A percentile compares a stretch with the other conserved stretches of the same genome.
These are phyloP conservation scores for Skeletonema marinoi DNA, from an alignment of 108 stramenopile genomes.

Conservation along the genomic window DNA sequence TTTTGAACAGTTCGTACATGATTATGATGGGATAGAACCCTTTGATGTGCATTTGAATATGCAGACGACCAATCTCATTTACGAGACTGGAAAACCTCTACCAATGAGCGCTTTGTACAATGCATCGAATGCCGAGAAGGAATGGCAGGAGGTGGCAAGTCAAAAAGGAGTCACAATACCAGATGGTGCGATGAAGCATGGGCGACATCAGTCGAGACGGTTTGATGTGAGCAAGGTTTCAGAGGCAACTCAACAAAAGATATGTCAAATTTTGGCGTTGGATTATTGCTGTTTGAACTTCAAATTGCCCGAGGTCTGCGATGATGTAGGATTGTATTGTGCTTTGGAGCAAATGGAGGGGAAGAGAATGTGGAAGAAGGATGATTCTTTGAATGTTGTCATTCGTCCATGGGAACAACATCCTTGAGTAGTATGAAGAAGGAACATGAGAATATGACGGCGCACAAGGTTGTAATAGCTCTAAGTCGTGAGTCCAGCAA, in stretches of 20 bases:
- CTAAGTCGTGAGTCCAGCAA: too few species aligned
- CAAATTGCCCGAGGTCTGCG: conserved; percentile 36
- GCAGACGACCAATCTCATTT: conserved; percentile 33
- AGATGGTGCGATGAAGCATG: conserved; percentile 20
- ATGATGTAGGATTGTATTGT: conserved; percentile 26
- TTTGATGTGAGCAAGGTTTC: conserved; percentile 35
- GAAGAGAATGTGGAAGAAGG: neutral
- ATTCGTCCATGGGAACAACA: too few species aligned
- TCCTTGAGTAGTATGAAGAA: too few species aligned
- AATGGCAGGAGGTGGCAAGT: conserved; percentile 32
- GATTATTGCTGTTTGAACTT: conserved; percentile 54
- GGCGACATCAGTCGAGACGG: conserved; percentile 34
- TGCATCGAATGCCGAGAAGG: conserved; percentile 32
- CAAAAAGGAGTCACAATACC: conserved; percentile 26
- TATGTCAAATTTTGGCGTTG: conserved; percentile 32
- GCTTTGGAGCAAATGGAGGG: conserved; percentile 16
- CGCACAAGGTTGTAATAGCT: too few species aligned
- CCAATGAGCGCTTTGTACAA: conserved; percentile 42
- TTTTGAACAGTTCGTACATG: conserved; percentile 39
- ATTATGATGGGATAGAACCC: conserved; percentile 45
- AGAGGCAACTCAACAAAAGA: conserved; percentile 36
- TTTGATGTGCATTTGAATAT: conserved; percentile 47
- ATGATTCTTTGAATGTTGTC: neutral
- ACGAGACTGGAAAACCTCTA: conserved; percentile 29
- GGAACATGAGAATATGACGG: too few species aligned